Base-by-base conservation (phyloP, 192 early-diverging fungal species). In the Coemansia sp. region DNA sequence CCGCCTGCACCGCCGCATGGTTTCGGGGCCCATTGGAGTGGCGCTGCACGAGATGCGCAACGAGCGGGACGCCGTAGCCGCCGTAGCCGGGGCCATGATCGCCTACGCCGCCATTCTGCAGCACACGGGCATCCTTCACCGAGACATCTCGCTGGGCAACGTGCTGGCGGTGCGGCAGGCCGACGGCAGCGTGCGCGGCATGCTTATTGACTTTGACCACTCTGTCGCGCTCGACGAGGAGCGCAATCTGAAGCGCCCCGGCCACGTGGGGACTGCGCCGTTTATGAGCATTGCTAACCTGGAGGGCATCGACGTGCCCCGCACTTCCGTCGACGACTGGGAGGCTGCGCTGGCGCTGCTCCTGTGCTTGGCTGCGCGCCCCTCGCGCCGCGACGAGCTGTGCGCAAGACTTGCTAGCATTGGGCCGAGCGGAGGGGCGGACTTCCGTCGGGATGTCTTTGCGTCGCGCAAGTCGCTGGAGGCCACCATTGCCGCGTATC, bases 181-280 rank as follows among this genome's bases (percentile, higher is more conserved):
- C 6, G 21, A 34, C n/a, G 68, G 72, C 41, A 39, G 36, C 2
- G 31, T 77, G 51, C 67, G 68, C 11, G 79, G 80, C 6, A 74
- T 83, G 75, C 59, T 83, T 33, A 77, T 83, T 1, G 80, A 83
- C 64, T 83, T 73, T 63, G 80, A 83, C 61, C 70, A 82, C 46
- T 71, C 71, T 16, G 59, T 71, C 21, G 68, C 24, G 42, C 37
- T 2, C 21, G 21, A 27, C 10, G 68, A 67, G 2, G 50, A 44
- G 34, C 63, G 72, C 65, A 82, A 77, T 68, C 31, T 13, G 13
- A n/a, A 10, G 16, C 36, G 24, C 2, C 74, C 79, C 4, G 74
- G 75, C n/a, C 68, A 72, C 40, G 69, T 78, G 2, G 80, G 80
- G 31, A 83, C 80, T 0, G 68, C 65, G 1, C 80, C 80, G 34